Base-by-base conservation (phyloP, 352 stramenopile species). In the Globisporangium paddicum region DNA sequence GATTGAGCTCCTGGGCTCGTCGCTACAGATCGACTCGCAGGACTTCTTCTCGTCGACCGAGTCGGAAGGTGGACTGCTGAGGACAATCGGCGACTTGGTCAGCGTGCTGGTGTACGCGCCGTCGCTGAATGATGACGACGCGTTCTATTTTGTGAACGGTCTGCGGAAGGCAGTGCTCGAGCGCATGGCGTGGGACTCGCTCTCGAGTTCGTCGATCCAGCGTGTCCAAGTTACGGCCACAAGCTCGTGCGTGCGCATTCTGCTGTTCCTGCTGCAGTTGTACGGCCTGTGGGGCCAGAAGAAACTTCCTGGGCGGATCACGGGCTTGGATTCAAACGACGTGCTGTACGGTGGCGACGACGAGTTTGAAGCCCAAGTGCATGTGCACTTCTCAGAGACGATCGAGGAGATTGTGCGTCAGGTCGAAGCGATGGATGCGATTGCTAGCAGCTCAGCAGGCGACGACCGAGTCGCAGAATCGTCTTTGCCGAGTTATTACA, bases 131-230 rank as follows among this genome's bases (percentile, higher is more conserved):
- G 80, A 93, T 14, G 72, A 89, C 38, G 87, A 93, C 35, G 82
- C 88, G 2, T 95, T 96, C 52, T 96, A 96, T 66, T 94, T 96
- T 63, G 71, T 94, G 1, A 69, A 85, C 35, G 89, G 82, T 1
- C 49, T 95, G 14, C 67, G 68, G 0, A 94, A 90, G 61, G 86
- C 86, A 13, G 58, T 89, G 3, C 49, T 89, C 5, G 80, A 90
- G 58, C 73, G 80, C 8, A 73, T 84, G 41, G 56, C 53, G 8
- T 82, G 66, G 71, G 45, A 46, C 7, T 23, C 30, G 44, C 34
- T 48, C 18, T 23, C 23, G 11, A 41, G 10, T 23, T 52, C 50
- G 18, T 21, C 54, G 18, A 45, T 64, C 13, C 38, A 45, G 25
- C 30, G 51, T 9, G 25, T 64, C 14, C 56, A 61, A 30, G 26